Evolutionary conservation across 2,329 filamentous ascomycete species (phyloP).

Genomic region (Cytospora paraplurivora): DNA sequence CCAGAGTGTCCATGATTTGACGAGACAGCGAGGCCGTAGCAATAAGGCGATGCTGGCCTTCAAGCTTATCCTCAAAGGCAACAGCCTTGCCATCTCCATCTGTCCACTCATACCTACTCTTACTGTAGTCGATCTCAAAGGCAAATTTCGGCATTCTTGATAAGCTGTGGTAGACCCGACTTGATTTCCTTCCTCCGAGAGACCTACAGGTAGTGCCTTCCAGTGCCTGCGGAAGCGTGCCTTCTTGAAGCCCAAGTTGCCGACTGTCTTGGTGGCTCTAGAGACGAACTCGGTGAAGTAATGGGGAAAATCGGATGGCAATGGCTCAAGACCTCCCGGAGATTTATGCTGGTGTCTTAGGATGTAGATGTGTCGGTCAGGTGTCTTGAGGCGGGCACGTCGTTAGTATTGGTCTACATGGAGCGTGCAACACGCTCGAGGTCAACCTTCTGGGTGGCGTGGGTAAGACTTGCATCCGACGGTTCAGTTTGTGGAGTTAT

Average conservation of each 20-base stretch:
- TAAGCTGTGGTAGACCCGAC: constrained; percentile 13
- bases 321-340: neutral
- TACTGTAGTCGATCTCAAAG: constrained; percentile 21
- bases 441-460: constrained; percentile 30
- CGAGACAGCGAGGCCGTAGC: constrained; percentile 23
- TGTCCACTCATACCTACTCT: constrained; percentile 7
- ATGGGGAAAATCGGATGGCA: constrained; percentile 31
- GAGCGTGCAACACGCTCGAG: constrained; percentile 33
- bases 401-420: constrained; percentile 27
- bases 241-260: constrained; percentile 27
- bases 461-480: too few species aligned
- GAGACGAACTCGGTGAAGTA: constrained; percentile 31
- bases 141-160: constrained; percentile 13
- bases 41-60: constrained; percentile 10
- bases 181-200: constrained; percentile 22
- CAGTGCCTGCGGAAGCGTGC: constrained; percentile 21
- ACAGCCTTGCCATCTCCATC: constrained; percentile 17
- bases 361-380: constrained; percentile 32
- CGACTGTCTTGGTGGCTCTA: constrained; percentile 13
- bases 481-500: too few species aligned
- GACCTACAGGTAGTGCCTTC: constrained; percentile 27
- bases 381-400: constrained; percentile 28
- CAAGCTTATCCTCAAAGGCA: constrained; percentile 17
- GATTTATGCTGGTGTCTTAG: constrained; percentile 28
- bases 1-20: constrained; percentile 24